phyloP scores from a whole-genome alignment of 768 basidiomycete species.

The Auriscalpium orientale region DNA sequence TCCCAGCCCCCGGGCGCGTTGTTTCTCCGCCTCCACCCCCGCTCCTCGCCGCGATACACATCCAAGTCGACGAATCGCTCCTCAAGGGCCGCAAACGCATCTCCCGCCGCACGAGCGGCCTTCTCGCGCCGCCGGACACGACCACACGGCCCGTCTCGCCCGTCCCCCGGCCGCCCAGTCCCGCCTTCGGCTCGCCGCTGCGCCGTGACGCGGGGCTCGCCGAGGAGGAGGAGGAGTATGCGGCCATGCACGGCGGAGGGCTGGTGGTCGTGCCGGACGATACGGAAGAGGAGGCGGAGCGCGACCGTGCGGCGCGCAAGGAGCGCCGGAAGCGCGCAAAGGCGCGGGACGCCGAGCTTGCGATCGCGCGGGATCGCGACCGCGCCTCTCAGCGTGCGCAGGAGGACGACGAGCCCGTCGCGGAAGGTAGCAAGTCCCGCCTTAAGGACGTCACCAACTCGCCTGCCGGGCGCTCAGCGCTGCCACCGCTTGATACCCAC shows the following conservation, averaged over 20 bases:
- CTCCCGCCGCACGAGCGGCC: constrained; percentile 41
- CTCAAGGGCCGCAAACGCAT: constrained; percentile 28
- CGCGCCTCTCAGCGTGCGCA: constrained; percentile 28
- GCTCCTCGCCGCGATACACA: constrained; percentile 14
- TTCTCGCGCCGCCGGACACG: constrained; percentile 30
- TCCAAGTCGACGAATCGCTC: constrained; percentile 26
- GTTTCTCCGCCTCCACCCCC: constrained; percentile 32
- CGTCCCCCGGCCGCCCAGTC: constrained; percentile 53
- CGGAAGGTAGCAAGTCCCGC: constrained; percentile 38
- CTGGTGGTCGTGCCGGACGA: constrained; percentile 22
- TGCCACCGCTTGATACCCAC: constrained; percentile 30
- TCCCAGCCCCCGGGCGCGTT: constrained; percentile 31
- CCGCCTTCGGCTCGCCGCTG: constrained; percentile 58
- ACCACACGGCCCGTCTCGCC: constrained; percentile 28
- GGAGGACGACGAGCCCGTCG: constrained; percentile 26
- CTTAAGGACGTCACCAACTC: constrained; percentile 64
- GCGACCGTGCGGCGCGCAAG: constrained; percentile 33
- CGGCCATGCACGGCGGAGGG: constrained; percentile 21
- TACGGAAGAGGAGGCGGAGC: constrained; percentile 29
- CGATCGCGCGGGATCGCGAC: constrained; percentile 28
- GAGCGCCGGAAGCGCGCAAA: constrained; percentile 42
- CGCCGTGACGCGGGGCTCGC: constrained; percentile 48
- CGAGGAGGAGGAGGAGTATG: constrained; percentile 48
- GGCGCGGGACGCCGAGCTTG: constrained; percentile 28
- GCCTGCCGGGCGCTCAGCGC: constrained; percentile 29